These are phyloP conservation scores for Vinca minor DNA, from an alignment of 257 asterid species.

Conservation along the genomic window DNA sequence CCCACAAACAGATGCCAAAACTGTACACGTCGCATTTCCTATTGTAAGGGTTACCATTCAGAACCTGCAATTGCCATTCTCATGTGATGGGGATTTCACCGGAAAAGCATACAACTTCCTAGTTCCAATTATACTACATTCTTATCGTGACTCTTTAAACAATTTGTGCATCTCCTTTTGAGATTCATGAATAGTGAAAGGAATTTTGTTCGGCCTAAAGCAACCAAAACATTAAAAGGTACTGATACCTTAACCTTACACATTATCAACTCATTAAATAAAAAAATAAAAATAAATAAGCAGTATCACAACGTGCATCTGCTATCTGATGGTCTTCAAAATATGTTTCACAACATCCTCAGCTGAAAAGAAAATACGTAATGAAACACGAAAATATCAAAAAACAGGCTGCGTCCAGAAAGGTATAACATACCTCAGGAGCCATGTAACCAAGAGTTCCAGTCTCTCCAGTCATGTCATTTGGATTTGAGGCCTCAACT, in stretches of 20 bases:
- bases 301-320: too few species aligned
- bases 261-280: too few species aligned
- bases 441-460: slow-evolving; percentile 96
- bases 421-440: slow-evolving; percentile 53
- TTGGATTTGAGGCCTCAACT: slow-evolving; percentile 83
- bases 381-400: neutral
- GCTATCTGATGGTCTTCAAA: neutral
- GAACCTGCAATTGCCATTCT: slow-evolving; percentile 41
- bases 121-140: neutral
- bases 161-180: neutral
- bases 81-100: neutral
- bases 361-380: too few species aligned
- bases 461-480: slow-evolving; percentile 87
- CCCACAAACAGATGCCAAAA: slow-evolving; percentile 83
- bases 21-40: slow-evolving; percentile 83
- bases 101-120: neutral
- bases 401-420: neutral
- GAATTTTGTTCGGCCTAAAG: too few species aligned
- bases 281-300: too few species aligned
- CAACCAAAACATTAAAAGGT: neutral
- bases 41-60: slow-evolving; percentile 67
- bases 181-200: neutral
- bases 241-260: neutral
- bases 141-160: neutral
- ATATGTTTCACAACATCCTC: too few species aligned